Evolutionary conservation across 805 yeast species (phyloP).

Genomic region (Ascoidea tarda): DNA sequence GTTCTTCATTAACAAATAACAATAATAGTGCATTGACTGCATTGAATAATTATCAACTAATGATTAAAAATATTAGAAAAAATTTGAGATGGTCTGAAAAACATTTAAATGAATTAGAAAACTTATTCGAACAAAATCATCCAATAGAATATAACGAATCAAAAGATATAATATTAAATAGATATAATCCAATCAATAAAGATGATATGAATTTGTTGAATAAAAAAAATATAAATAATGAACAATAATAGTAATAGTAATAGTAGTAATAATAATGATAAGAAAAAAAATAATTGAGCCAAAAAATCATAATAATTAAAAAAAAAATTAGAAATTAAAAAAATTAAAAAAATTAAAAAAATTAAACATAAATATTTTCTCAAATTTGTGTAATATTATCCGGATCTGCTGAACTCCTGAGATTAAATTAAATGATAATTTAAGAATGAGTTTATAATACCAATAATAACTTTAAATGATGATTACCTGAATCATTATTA

Average conservation of each 20-base stretch:
- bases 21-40: not conserved
- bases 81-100: constrained; percentile 8
- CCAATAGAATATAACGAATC: constrained; percentile 10
- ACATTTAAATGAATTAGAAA: constrained; percentile 1
- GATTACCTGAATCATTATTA: too few species aligned
- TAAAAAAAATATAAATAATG: not conserved
- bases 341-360: not conserved
- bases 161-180: constrained; percentile 5
- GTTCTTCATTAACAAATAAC: too few species aligned
- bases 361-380: not conserved
- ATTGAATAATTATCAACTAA: too few species aligned
- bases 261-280: too few species aligned
- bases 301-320: not conserved
- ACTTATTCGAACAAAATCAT: constrained; percentile 2
- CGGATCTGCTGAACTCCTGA: too few species aligned
- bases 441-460: too few species aligned
- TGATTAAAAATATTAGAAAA: constrained; percentile 3
- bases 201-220: constrained; percentile 3
- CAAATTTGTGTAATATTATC: constrained; percentile 5
- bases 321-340: constrained; percentile 1
- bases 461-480: too few species aligned
- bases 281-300: too few species aligned
- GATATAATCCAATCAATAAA: constrained; percentile 3
- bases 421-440: too few species aligned
- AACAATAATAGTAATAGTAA: too few species aligned